Percentiles rank a stretch among this genome's conserved stretches.
Conservation (phyloP, 2,329 filamentous ascomycete genomes). For the Diaporthe helianthi region DNA sequence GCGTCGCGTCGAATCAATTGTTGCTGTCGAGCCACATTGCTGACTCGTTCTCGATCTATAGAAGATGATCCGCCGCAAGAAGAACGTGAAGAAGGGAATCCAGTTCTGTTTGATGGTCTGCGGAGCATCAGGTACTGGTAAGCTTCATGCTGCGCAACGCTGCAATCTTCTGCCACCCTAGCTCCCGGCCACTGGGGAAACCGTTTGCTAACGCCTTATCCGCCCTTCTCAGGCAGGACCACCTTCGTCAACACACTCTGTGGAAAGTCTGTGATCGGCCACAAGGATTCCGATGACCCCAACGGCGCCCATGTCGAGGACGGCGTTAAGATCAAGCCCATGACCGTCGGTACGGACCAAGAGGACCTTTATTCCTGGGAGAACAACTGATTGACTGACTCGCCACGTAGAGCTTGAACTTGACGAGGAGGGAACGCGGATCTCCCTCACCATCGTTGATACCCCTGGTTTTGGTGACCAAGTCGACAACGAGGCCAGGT, state of each 20-base stretch:
- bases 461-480: slow-evolving; percentile 98
- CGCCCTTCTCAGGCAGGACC: slow-evolving; percentile 74
- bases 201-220: slow-evolving; percentile 34
- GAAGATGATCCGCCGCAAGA: slow-evolving; percentile 99
- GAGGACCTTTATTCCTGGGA: slow-evolving; percentile 23
- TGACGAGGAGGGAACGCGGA: slow-evolving; percentile 97
- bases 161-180: slow-evolving; percentile 16
- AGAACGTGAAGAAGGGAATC: slow-evolving; percentile 99
- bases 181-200: slow-evolving; percentile 15
- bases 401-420: slow-evolving; percentile 78
- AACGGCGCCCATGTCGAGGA: slow-evolving; percentile 90
- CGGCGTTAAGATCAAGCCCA: slow-evolving; percentile 96
- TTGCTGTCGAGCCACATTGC: slow-evolving; percentile 37
- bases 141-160: slow-evolving; percentile 44
- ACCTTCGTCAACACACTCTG: slow-evolving; percentile 99
- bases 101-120: slow-evolving; percentile 99
- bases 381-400: slow-evolving; percentile 38
- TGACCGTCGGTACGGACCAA: slow-evolving; percentile 83
- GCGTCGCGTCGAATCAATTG: slow-evolving; percentile 30
- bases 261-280: slow-evolving; percentile 86
- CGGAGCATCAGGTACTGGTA: slow-evolving; percentile 97
- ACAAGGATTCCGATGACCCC: slow-evolving; percentile 94
- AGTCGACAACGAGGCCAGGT: slow-evolving; percentile 99
- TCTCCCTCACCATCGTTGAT: slow-evolving; percentile 97
- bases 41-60: slow-evolving; percentile 48